Percentiles rank a stretch among this genome's conserved stretches.
Conservation (phyloP, 176 grass and related monocot species). For the Cenchrus purpureus region DNA sequence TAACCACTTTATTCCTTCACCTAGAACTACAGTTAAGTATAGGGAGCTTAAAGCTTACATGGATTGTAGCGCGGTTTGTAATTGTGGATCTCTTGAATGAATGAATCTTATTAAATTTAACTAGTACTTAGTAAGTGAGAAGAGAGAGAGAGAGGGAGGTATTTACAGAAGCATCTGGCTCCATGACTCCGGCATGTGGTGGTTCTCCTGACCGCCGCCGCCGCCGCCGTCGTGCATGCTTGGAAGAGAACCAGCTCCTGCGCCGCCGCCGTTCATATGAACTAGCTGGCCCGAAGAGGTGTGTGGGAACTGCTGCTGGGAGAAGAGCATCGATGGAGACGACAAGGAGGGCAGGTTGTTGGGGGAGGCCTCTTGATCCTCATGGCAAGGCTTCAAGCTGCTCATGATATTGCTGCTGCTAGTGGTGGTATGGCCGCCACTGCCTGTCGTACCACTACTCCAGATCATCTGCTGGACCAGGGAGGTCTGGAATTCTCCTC, state of each 20-base stretch:
- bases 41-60: slow-evolving; percentile 32
- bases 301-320: slow-evolving; percentile 52
- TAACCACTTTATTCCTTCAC: slow-evolving; percentile 56
- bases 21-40: slow-evolving; percentile 38
- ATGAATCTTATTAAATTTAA: slow-evolving; percentile 18
- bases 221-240: slow-evolving; percentile 30
- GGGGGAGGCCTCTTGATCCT: slow-evolving; percentile 57
- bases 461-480: slow-evolving; percentile 88
- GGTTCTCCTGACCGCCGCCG: slow-evolving; percentile 24
- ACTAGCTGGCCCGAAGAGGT: slow-evolving; percentile 36
- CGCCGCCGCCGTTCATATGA: slow-evolving; percentile 29
- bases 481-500: slow-evolving; percentile 77
- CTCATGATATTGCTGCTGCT: slow-evolving; percentile 48
- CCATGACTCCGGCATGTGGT: slow-evolving; percentile 77
- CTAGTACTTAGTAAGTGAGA: background rate
- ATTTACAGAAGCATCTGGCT: slow-evolving; percentile 88
- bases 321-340: slow-evolving; percentile 69
- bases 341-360: slow-evolving; percentile 58
- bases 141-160: slow-evolving; percentile 29
- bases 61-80: background rate
- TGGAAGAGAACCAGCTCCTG: slow-evolving; percentile 28
- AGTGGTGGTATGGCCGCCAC: background rate
- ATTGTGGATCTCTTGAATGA: slow-evolving; percentile 10
- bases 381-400: slow-evolving; percentile 60
- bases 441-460: slow-evolving; percentile 21